phyloP scores from a whole-genome alignment of 257 asterid species.

The Solanum chiquidenum region DNA sequence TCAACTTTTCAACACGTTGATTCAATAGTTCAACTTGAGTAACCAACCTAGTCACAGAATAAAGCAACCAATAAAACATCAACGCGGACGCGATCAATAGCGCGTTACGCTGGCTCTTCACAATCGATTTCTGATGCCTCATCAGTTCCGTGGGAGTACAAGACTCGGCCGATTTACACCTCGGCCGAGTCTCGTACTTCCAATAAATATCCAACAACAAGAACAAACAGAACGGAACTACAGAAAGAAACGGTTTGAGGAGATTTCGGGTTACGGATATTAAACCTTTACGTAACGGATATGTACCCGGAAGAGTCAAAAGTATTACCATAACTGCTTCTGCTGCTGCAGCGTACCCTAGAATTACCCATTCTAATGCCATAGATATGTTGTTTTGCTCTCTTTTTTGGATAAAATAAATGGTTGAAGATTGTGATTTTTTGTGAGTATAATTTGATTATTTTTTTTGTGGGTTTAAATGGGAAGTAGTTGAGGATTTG shows the following conservation, averaged over 20 bases:
- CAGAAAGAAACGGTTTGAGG: conserved; percentile 34
- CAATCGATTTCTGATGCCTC: conserved; percentile 37
- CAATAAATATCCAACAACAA: conserved; percentile 46
- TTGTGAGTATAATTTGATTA: background rate
- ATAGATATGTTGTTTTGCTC: background rate
- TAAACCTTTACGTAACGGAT: conserved; percentile 32
- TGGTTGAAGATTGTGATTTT: background rate
- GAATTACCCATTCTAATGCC: conserved; percentile 60
- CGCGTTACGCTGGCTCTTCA: conserved; percentile 44
- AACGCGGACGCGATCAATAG: conserved; percentile 35
- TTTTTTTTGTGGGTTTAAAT: background rate
- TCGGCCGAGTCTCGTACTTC: conserved; percentile 45
- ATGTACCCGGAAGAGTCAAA: conserved; percentile 22
- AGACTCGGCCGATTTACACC: conserved; percentile 14
- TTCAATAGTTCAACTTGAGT: conserved; percentile 23
- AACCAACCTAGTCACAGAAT: conserved; percentile 33
- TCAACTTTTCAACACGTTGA: conserved; percentile 22
- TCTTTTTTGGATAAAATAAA: background rate
- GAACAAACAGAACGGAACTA: conserved; percentile 36
- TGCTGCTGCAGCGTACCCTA: conserved; percentile 35
- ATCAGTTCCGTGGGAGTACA: conserved; percentile 26
- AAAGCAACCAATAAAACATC: conserved; percentile 43
- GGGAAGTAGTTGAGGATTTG: background rate
- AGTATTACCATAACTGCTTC: conserved; percentile 42
- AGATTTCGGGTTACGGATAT: conserved; percentile 21